Evolutionary conservation across 192 early-diverging fungal species (phyloP).

Genomic region (Diversispora epigaea): DNA sequence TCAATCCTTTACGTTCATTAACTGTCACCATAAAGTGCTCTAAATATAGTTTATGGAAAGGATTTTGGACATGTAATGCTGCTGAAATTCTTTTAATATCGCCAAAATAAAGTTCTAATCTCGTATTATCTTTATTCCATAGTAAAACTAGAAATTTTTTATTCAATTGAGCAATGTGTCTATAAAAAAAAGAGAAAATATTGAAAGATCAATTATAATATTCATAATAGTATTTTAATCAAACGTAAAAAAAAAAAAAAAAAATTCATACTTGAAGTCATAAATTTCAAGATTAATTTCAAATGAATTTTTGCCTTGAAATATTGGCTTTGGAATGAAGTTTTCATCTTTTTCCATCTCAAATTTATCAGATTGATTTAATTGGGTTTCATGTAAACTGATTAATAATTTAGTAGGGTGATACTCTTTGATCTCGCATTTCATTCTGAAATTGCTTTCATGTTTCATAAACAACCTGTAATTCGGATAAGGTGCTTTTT

Average conservation of each 20-base stretch:
- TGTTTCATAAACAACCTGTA: too few species aligned
- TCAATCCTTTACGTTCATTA: constrained; percentile 31
- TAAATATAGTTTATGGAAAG: not conserved
- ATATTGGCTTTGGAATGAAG: not conserved
- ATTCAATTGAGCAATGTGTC: constrained; percentile 13
- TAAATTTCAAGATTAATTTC: constrained; percentile 16
- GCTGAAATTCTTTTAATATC: not conserved
- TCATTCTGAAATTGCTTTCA: not conserved
- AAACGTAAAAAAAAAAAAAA: not conserved
- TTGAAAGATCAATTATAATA: not conserved
- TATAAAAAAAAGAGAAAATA: not conserved
- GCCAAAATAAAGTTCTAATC: constrained; percentile 15
- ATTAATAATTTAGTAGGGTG: not conserved
- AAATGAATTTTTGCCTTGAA: not conserved
- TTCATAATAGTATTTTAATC: not conserved
- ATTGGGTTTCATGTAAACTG: not conserved
- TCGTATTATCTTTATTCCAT: not conserved
- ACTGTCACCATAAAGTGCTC: constrained; percentile 3
- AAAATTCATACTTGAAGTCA: constrained; percentile 1
- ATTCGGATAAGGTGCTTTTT: too few species aligned
- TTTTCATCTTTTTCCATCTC: constrained; percentile 1
- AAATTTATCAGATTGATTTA: not conserved
- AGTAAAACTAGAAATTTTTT: constrained; percentile 21
- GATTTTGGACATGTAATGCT: not conserved
- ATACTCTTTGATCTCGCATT: not conserved